A percentile compares a stretch with the other conserved stretches of the same genome.
Evolutionary conservation across 2,329 filamentous ascomycete species (phyloP).

Genomic region (Clonostachys byssicola): DNA sequence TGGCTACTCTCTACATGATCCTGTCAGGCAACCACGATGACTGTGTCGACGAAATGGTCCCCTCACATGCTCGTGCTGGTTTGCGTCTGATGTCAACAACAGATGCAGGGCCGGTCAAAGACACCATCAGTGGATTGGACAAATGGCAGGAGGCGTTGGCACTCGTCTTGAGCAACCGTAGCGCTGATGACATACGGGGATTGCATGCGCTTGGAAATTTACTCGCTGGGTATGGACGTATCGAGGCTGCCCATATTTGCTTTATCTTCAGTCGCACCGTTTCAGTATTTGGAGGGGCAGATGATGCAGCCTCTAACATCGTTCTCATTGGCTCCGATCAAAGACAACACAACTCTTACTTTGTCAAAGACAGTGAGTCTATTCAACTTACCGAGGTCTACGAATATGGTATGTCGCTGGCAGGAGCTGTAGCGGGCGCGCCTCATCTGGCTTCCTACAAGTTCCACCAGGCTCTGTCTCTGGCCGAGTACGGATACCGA

Average conservation of each 20-base stretch:
- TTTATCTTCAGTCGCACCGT: slow-evolving; percentile 77
- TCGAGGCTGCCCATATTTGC: slow-evolving; percentile 91
- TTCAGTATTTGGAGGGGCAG: slow-evolving; percentile 73
- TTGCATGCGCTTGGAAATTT: slow-evolving; percentile 78
- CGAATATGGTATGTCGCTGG: slow-evolving; percentile 80
- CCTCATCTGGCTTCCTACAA: slow-evolving; percentile 91
- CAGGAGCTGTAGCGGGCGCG: slow-evolving; percentile 50
- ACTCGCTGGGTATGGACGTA: slow-evolving; percentile 77
- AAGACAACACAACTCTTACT: slow-evolving; percentile 58
- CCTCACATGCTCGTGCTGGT: slow-evolving; percentile 85
- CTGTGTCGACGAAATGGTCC: slow-evolving; percentile 92
- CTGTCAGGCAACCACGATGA: slow-evolving; percentile 93
- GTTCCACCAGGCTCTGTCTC: slow-evolving; percentile 75
- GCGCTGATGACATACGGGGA: slow-evolving; percentile 71
- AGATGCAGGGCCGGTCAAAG: slow-evolving; percentile 50
- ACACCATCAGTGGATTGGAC: slow-evolving; percentile 79
- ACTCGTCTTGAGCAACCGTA: slow-evolving; percentile 85
- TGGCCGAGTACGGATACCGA: slow-evolving; percentile 80
- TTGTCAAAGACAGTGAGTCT: slow-evolving; percentile 76
- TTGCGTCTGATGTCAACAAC: slow-evolving; percentile 82
- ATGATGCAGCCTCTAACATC: slow-evolving; percentile 75
- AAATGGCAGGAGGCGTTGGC: slow-evolving; percentile 91
- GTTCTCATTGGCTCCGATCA: slow-evolving; percentile 81
- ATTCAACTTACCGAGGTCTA: slow-evolving; percentile 95
- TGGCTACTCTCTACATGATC: slow-evolving; percentile 89